Evolutionary conservation across 176 grass and related monocot genomes (phyloP), one percentile per base, ranked within the genome.

Genomic region (Carex pumila): DNA sequence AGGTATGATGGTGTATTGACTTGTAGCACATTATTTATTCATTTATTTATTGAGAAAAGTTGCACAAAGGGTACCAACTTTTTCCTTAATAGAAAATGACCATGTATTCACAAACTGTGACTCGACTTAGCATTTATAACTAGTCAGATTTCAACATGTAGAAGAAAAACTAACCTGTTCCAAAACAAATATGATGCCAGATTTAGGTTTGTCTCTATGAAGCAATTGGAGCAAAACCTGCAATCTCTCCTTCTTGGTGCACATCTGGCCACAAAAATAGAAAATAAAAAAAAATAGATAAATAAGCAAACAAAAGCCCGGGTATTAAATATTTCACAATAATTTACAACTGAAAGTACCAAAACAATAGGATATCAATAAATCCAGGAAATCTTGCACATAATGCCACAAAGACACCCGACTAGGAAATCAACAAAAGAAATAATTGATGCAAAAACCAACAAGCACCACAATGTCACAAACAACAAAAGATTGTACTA

Each of bases 101-200:
- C n/a, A 64, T 64, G 21, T 64, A 29, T 64, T 31, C 29, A 64
- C 62, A 65, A 65, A 65, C 62, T 3, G 4, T 30, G 62, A 30
- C 62, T 65, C 3, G 30, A 65, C 25, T 36, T 37, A 17, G 18
- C 68, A 71, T 47, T 71, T 47, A 49, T 5, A 47, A 17, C 25
- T 77, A 77, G 25, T 56, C 50, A 77, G 13, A 31, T 43, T 56
- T 32, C 22, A 30, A 15, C 45, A 56, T 32, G 49, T 32, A 0
- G 29, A 50, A 21, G 22, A 81, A 65, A 62, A 14, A 29, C 10
- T 50, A 93, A 95, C 96, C 92, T 99, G 96, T 53, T 93, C 91
- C 58, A 81, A 76, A 30, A 95, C 93, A 93, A 99, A 99, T 92
- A 99, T 87, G 79, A 99, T 99, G 71, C 65, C 89, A 0, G 93